These are phyloP conservation scores for Elaeis guineensis DNA, from an alignment of 176 grass and related monocot species.

Conservation along the genomic window DNA sequence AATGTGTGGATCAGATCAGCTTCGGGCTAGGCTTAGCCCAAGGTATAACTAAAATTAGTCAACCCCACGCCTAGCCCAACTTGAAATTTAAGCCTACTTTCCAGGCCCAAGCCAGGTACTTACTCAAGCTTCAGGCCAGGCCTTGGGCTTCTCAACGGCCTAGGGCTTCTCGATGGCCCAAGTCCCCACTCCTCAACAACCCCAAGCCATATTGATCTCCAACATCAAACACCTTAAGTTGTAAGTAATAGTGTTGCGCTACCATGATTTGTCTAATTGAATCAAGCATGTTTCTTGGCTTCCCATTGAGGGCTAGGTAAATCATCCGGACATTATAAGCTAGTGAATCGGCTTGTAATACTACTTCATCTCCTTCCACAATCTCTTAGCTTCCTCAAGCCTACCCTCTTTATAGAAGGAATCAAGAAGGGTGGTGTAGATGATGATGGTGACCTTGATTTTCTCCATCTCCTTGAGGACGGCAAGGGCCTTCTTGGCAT, in stretches of 20 bases:
- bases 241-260: constrained; percentile 18
- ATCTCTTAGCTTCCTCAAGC: constrained; percentile 14
- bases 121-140: no score
- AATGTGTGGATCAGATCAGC: no score
- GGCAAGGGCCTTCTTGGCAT: constrained; percentile 18
- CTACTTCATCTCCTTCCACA: constrained; percentile 38
- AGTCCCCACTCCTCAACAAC: no score
- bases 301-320: constrained; percentile 8
- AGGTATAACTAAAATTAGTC: no score
- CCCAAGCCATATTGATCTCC: no score
- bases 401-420: constrained; percentile 38
- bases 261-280: constrained; percentile 22
- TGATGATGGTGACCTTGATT: constrained; percentile 5
- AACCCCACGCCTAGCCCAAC: no score
- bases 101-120: no score
- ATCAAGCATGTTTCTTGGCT: constrained; percentile 9
- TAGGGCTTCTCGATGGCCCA: no score
- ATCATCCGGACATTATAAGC: constrained; percentile 30
- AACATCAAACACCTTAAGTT: not conserved
- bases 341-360: constrained; percentile 19
- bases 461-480: constrained; percentile 30
- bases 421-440: constrained; percentile 37
- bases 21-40: no score
- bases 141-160: no score
- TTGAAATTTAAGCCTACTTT: no score